These are phyloP conservation scores for Exophiala lecanii-corni DNA, from an alignment of 2,329 filamentous ascomycete species.

Conservation along the genomic window DNA sequence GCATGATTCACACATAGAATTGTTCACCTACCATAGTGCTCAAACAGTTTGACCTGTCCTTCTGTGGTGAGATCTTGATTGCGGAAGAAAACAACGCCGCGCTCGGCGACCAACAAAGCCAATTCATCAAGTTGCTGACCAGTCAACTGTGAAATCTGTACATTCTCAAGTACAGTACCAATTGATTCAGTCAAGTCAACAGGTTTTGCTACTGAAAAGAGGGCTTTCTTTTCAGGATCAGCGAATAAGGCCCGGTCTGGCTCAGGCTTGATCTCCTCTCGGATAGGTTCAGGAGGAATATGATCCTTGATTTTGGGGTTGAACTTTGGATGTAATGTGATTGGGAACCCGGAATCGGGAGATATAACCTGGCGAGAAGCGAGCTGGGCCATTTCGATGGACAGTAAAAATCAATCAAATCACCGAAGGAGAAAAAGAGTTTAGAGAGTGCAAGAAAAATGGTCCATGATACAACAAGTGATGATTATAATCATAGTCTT, in stretches of 20 bases:
- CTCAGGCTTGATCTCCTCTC: conserved; percentile 28
- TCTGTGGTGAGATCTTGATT: conserved; percentile 46
- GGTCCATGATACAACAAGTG: too few relatives aligned
- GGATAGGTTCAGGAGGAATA: conserved; percentile 37
- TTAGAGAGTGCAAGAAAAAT: not conserved
- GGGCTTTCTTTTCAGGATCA: conserved; percentile 39
- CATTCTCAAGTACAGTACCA: conserved; percentile 34
- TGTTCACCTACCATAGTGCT: conserved; percentile 40
- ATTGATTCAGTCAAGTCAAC: conserved; percentile 36
- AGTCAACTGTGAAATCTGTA: conserved; percentile 45
- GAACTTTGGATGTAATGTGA: conserved; percentile 45
- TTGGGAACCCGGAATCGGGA: conserved; percentile 46
- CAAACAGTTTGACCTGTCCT: conserved; percentile 42
- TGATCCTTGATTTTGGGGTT: conserved; percentile 43
- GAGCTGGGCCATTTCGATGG: conserved; percentile 35
- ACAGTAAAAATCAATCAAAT: not conserved
- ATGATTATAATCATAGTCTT: not conserved
- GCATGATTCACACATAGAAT: not conserved
- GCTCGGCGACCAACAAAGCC: conserved; percentile 61
- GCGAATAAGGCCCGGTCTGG: conserved; percentile 33
- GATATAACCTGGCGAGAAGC: conserved; percentile 47
- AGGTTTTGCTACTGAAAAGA: conserved; percentile 31
- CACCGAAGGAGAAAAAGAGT: not conserved
- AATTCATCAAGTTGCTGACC: conserved; percentile 48
- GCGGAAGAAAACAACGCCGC: conserved; percentile 50